Conservation (phyloP, 2,329 filamentous ascomycete species). For the Aspergillus sp. region DNA sequence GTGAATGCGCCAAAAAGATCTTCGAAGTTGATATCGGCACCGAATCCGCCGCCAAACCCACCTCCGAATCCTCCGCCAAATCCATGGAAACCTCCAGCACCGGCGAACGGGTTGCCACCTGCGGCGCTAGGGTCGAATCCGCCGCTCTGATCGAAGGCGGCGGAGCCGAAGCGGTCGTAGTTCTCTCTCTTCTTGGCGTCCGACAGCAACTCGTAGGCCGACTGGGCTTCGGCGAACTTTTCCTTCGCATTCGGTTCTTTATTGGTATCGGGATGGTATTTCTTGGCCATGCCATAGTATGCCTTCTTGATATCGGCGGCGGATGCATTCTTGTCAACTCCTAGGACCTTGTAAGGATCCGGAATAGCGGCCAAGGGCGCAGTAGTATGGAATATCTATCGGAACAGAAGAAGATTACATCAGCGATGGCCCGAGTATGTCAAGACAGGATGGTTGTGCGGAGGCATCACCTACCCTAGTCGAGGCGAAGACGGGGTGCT, state of each 20-base stretch:
- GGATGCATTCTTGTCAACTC: constrained; percentile 77
- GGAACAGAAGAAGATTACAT: constrained; percentile 3
- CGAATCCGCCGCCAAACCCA: constrained; percentile 59
- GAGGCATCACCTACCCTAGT: constrained; percentile 28
- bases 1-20: constrained; percentile 90
- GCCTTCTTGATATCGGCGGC: constrained; percentile 93
- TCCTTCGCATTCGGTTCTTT: constrained; percentile 93
- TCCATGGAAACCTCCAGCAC: constrained; percentile 60
- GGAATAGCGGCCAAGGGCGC: constrained; percentile 65
- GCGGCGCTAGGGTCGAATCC: constrained; percentile 75
- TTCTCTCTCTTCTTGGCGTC: constrained; percentile 91
- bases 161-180: constrained; percentile 84
- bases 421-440: constrained; percentile 2
- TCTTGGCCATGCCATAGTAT: constrained; percentile 96
- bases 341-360: constrained; percentile 85
- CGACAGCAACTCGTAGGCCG: constrained; percentile 88
- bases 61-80: constrained; percentile 55
- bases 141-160: constrained; percentile 63
- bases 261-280: constrained; percentile 97
- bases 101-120: constrained; percentile 53
- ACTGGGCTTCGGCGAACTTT: constrained; percentile 87
- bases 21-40: constrained; percentile 85
- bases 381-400: constrained; percentile 43
- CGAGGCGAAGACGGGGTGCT: constrained; percentile 19
- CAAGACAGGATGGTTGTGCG: not conserved